Conservation (phyloP, 257 asterid genomes). For the Eustoma russellianum region DNA sequence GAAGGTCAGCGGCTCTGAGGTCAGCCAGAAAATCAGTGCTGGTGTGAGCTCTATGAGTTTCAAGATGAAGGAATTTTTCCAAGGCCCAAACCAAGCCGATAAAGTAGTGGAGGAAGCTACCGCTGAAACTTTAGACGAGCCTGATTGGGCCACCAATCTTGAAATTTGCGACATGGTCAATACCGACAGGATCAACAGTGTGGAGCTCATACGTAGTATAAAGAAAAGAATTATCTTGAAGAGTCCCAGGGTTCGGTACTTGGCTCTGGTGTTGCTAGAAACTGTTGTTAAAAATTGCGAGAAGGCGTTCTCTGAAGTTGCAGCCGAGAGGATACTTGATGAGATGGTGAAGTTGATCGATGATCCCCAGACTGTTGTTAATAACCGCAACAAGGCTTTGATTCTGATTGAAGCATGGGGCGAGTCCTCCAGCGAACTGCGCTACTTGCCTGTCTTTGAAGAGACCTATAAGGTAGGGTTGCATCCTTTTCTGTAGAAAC, state of each 20-base stretch:
- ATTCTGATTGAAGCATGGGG: slow-evolving; percentile 95
- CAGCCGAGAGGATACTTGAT: slow-evolving; percentile 93
- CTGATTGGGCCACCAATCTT: slow-evolving; percentile 94
- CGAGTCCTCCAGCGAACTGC: slow-evolving; percentile 85
- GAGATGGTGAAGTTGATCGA: slow-evolving; percentile 99
- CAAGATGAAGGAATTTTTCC: slow-evolving; percentile 96
- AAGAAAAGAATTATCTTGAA: slow-evolving; percentile 79
- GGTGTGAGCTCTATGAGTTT: slow-evolving; percentile 93
- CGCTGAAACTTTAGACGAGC: slow-evolving; percentile 77
- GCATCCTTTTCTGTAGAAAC: no score
- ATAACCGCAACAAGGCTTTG: slow-evolving; percentile 86
- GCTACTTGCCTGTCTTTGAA: slow-evolving; percentile 95
- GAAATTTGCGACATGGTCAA: slow-evolving; percentile 97
- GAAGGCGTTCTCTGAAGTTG: slow-evolving; percentile 92
- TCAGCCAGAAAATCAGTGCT: slow-evolving; percentile 82
- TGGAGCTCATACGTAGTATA: slow-evolving; percentile 71
- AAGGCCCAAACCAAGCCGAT: slow-evolving; percentile 90
- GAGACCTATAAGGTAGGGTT: slow-evolving; percentile 84
- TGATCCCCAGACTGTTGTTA: slow-evolving; percentile 93
- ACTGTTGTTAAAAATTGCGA: slow-evolving; percentile 94
- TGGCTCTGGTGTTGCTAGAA: slow-evolving; percentile 88
- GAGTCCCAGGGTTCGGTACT: slow-evolving; percentile 77
- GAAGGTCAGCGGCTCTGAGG: slow-evolving; percentile 92
- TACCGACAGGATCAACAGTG: slow-evolving; percentile 63
- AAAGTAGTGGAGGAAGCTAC: slow-evolving; percentile 97